These are phyloP conservation scores for Speleostelium caveatum DNA, from an alignment of 78 protist species.

Conservation along the genomic window DNA sequence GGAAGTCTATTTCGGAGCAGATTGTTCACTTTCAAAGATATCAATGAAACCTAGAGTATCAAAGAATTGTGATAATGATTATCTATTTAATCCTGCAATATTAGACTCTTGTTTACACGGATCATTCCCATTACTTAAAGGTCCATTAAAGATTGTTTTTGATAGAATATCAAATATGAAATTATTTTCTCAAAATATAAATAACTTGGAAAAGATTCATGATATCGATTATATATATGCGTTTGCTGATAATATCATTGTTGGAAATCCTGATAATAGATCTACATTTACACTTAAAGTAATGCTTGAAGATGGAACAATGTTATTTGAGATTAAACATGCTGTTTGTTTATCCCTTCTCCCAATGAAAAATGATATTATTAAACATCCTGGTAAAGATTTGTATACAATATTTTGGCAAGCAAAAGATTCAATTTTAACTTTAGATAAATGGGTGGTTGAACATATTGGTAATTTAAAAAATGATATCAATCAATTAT, in stretches of 20 bases:
- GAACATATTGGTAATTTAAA: no score
- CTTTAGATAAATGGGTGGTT: no score
- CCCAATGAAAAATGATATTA: not conserved
- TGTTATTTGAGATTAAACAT: not conserved
- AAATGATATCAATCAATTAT: not conserved
- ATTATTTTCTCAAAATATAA: not conserved
- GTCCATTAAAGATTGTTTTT: constrained; percentile 38
- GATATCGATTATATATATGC: not conserved
- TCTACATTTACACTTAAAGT: not conserved
- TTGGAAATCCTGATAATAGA: constrained; percentile 1
- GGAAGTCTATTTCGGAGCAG: constrained; percentile 12
- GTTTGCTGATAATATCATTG: not conserved
- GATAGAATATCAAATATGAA: constrained; percentile 15
- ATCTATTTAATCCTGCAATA: constrained; percentile 25
- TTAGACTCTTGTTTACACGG: constrained; percentile 39
- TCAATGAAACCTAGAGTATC: not conserved
- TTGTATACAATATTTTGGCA: not conserved
- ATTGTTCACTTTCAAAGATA: no score
- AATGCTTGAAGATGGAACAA: constrained; percentile 36
- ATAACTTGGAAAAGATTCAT: not conserved
- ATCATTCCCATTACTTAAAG: not conserved
- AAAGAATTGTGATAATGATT: not conserved
- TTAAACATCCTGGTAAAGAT: constrained; percentile 32
- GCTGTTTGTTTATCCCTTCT: not conserved
- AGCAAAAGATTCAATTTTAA: constrained; percentile 23